These are phyloP conservation scores for Xylaria bambusicola DNA, from an alignment of 495 filamentous ascomycete genomes.

Conservation along the genomic window DNA sequence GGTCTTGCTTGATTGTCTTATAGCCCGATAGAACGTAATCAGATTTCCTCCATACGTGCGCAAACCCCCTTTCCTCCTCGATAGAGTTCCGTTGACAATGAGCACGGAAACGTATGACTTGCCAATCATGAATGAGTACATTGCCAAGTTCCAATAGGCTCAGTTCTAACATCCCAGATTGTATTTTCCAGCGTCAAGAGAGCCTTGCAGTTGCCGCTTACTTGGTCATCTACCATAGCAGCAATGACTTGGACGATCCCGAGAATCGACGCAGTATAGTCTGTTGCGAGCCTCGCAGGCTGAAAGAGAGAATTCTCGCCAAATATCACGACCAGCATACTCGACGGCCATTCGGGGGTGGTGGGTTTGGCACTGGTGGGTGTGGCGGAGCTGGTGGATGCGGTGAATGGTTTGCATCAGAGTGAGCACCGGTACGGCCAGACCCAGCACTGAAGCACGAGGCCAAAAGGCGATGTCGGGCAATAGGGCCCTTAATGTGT, in stretches of 20 bases:
- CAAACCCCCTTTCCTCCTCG: too few species aligned
- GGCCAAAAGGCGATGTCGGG: neutral
- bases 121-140: too few species aligned
- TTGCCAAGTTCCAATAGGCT: too few species aligned
- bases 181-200: neutral
- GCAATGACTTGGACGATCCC: too few species aligned
- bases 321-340: neutral
- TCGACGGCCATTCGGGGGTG: constrained; percentile 1
- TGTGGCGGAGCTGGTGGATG: constrained; percentile 4
- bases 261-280: neutral
- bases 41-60: too few species aligned
- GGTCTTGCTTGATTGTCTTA: too few species aligned
- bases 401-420: constrained; percentile 2
- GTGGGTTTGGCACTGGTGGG: constrained; percentile 13
- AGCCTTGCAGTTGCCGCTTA: too few species aligned
- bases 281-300: neutral
- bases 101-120: too few species aligned
- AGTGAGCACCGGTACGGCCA: neutral
- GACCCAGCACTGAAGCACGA: neutral
- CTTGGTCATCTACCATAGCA: too few species aligned
- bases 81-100: too few species aligned
- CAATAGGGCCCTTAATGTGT: neutral
- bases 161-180: neutral
- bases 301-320: neutral
- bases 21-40: too few species aligned